Conservation (phyloP, 1,139 yeast species). For the Blastobotrys proliferans region DNA sequence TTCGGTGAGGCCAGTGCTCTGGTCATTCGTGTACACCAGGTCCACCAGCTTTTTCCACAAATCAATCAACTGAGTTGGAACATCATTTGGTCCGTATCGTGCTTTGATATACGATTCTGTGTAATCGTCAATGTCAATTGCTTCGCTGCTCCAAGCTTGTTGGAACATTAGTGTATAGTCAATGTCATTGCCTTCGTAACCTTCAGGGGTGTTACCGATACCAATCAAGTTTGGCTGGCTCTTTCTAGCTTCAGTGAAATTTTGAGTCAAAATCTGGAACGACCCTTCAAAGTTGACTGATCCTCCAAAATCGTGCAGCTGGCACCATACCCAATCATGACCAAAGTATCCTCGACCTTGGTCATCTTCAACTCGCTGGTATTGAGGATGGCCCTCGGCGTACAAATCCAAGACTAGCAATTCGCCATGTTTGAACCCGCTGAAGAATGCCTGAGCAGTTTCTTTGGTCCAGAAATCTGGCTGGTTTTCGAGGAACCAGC, state of each 20-base stretch:
- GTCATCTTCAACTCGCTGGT: slow-evolving; percentile 11
- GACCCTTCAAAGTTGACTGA: slow-evolving; percentile 19
- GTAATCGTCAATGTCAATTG: slow-evolving; percentile 13
- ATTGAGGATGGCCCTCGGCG: slow-evolving; percentile 17
- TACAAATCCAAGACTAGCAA: slow-evolving; percentile 16
- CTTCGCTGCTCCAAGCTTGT: slow-evolving; percentile 17
- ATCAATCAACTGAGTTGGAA: slow-evolving; percentile 8
- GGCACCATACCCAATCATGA: slow-evolving; percentile 22
- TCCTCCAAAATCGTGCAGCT: slow-evolving; percentile 20
- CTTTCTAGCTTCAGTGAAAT: slow-evolving; percentile 16
- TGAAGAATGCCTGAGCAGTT: slow-evolving; percentile 16
- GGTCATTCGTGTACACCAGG: slow-evolving; percentile 13
- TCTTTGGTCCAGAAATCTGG: slow-evolving; percentile 16
- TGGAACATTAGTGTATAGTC: slow-evolving; percentile 16
- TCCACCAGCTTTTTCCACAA: slow-evolving; percentile 11
- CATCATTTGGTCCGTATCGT: slow-evolving; percentile 17
- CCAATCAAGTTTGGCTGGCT: slow-evolving; percentile 15
- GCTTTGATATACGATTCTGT: slow-evolving; percentile 12
- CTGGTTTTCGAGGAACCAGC: slow-evolving; percentile 16
- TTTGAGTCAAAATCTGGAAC: slow-evolving; percentile 16
- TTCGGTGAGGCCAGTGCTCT: slow-evolving; percentile 9
- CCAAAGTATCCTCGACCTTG: slow-evolving; percentile 16
- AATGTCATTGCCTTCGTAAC: slow-evolving; percentile 21
- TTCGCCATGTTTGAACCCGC: slow-evolving; percentile 17
- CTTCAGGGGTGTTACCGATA: slow-evolving; percentile 18